Conservation (phyloP, 768 basidiomycete species). For the Gymnopilus junonius region DNA sequence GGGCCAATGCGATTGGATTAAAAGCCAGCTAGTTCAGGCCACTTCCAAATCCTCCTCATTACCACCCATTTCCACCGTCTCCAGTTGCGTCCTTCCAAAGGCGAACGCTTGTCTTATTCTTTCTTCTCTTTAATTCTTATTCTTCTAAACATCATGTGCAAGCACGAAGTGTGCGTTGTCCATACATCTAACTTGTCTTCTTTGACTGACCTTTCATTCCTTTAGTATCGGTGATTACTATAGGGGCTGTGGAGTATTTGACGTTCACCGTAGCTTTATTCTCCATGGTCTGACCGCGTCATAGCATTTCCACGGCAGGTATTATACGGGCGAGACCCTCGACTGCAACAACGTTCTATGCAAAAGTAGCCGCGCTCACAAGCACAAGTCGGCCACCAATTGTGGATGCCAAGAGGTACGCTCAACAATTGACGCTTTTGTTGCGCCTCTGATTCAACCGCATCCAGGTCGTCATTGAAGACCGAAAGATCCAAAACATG, state of each 20-base stretch:
- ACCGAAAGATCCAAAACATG: constrained; percentile 49
- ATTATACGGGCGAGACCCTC: constrained; percentile 46
- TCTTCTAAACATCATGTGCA: constrained; percentile 36
- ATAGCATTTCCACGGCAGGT: constrained; percentile 54
- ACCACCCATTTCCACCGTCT: constrained; percentile 3
- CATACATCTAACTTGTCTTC: neutral
- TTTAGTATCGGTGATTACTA: constrained; percentile 52
- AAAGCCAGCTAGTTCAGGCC: constrained; percentile 14
- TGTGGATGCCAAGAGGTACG: constrained; percentile 48
- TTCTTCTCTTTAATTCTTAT: constrained; percentile 13
- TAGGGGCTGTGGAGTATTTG: constrained; percentile 53
- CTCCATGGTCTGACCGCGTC: constrained; percentile 12
- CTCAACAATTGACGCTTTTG: neutral
- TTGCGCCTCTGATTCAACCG: neutral
- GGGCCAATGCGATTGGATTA: constrained; percentile 25
- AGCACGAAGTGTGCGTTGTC: constrained; percentile 39
- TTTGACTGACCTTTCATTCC: constrained; percentile 8
- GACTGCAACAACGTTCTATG: constrained; percentile 44
- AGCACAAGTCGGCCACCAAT: constrained; percentile 46
- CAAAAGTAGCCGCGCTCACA: constrained; percentile 45
- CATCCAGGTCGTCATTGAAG: constrained; percentile 43
- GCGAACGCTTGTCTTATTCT: constrained; percentile 10
- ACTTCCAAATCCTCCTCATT: constrained; percentile 9
- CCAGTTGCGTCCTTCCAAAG: constrained; percentile 9
- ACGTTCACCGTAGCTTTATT: neutral